Conservation (phyloP, 352 stramenopile species). For the Pythium periplocum region DNA sequence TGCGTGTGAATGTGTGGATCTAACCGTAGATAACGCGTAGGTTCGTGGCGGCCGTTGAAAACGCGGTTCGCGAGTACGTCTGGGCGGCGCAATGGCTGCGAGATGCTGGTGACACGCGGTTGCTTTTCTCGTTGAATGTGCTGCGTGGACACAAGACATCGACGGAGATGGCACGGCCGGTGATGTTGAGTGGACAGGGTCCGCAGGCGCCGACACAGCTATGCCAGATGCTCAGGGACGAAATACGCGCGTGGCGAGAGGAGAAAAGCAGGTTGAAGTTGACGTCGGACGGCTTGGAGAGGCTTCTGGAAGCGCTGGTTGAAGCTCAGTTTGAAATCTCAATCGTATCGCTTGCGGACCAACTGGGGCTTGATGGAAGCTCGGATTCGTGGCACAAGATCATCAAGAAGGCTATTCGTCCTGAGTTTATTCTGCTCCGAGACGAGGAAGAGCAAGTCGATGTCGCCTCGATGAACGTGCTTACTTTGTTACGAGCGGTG, state of each 20-base stretch:
- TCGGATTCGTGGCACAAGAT: background rate
- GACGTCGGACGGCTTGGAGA: slow-evolving; percentile 2
- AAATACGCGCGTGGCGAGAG: background rate
- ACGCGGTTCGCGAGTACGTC: slow-evolving; percentile 13
- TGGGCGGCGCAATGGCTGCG: slow-evolving; percentile 15
- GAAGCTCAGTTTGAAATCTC: slow-evolving; percentile 19
- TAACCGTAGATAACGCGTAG: background rate
- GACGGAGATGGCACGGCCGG: slow-evolving; percentile 9
- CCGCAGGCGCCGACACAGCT: slow-evolving; percentile 9
- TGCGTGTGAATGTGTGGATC: too few species aligned
- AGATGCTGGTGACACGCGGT: slow-evolving; percentile 4
- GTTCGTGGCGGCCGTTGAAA: slow-evolving; percentile 9
- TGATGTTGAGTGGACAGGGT: slow-evolving; percentile 10
- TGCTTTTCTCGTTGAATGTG: slow-evolving; percentile 14
- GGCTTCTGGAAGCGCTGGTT: slow-evolving; percentile 8
- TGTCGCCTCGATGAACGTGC: slow-evolving; percentile 19
- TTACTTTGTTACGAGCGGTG: slow-evolving; percentile 18
- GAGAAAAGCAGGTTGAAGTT: background rate
- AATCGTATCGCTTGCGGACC: slow-evolving; percentile 18
- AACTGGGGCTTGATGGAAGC: slow-evolving; percentile 1
- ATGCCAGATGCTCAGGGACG: background rate
- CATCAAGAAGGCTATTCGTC: slow-evolving; percentile 1
- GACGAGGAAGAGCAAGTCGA: slow-evolving; percentile 27
- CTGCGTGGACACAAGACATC: slow-evolving; percentile 1
- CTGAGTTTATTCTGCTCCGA: slow-evolving; percentile 39